Percentiles rank a stretch among this genome's conserved stretches.
These are phyloP conservation scores for Yamadazyma sp. DNA, from an alignment of 805 yeast species.

Conservation along the genomic window DNA sequence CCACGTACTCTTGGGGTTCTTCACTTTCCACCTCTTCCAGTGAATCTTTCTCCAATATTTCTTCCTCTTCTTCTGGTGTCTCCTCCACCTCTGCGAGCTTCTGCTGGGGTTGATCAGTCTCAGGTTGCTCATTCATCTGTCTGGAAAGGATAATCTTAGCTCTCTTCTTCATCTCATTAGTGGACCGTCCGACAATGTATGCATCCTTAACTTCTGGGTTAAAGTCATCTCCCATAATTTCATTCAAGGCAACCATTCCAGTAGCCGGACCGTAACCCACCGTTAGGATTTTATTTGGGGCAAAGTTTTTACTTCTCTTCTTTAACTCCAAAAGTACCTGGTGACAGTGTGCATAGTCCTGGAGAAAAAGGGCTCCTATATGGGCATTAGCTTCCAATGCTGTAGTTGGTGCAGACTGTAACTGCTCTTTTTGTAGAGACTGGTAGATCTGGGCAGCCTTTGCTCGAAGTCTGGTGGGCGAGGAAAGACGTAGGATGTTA, in stretches of 20 bases:
- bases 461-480: slow-evolving; percentile 64
- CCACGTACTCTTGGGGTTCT: slow-evolving; percentile 25
- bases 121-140: slow-evolving; percentile 49
- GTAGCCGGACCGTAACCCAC: slow-evolving; percentile 91
- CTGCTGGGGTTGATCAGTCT: slow-evolving; percentile 14
- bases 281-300: slow-evolving; percentile 69
- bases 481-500: slow-evolving; percentile 57
- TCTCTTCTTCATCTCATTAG: slow-evolving; percentile 67
- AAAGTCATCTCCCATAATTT: slow-evolving; percentile 67
- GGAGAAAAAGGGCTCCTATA: slow-evolving; percentile 76
- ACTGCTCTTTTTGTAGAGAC: slow-evolving; percentile 49
- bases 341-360: slow-evolving; percentile 69
- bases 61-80: slow-evolving; percentile 16
- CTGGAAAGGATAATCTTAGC: slow-evolving; percentile 76
- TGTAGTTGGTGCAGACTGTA: slow-evolving; percentile 49
- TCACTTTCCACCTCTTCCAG: not conserved
- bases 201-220: slow-evolving; percentile 66
- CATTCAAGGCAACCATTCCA: slow-evolving; percentile 86
- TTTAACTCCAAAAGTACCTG: slow-evolving; percentile 69
- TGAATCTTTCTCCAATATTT: slow-evolving; percentile 7
- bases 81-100: slow-evolving; percentile 7
- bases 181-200: slow-evolving; percentile 61
- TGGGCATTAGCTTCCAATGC: slow-evolving; percentile 70
- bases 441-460: slow-evolving; percentile 59
- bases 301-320: slow-evolving; percentile 54